Base-by-base conservation (phyloP, 495 filamentous ascomycete species). In the Hypoxylon perforatum region DNA sequence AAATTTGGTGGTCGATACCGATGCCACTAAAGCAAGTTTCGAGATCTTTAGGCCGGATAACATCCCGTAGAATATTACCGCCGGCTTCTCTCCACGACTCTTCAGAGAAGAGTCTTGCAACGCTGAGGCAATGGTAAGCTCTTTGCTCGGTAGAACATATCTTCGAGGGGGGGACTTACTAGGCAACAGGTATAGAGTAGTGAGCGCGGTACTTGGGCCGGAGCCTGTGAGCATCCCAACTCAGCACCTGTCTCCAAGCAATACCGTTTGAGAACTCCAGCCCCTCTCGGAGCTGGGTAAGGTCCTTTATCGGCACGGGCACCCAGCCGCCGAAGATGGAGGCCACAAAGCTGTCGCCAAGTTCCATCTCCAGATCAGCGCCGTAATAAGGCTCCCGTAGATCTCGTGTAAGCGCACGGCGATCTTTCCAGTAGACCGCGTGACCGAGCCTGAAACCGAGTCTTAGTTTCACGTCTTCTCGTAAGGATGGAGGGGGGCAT, bases 381-480 rank as follows among this genome's bases (percentile, higher is more conserved):
- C 76, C 78, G 53, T 77, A 80, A 57, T 71, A 80, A 0, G 78
- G 78, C 50, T 80, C 78, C 4, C 61, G 71, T 36, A 80, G 59
- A 17, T 68, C 61, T 18, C 57, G 49, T 36, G 72, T 77, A 10
- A 74, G 52, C 14, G 76, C 69, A 1, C 78, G 73, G 8, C 70
- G 61, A 50, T 80, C 73, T 52, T 67, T 67, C 78, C 78, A 78
- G 69, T 80, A 80, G 22, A 74, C 58, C 11, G 65, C 76, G 47
- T 80, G 78, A 0, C 75, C 78, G 10, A 78, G 65, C 57, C 76
- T 80, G 28, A 17, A 53, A n/a, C 8, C 35, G 11, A 17, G 28
- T 21, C 28, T 33, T 33, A 10, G 39, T 71, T 41, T 19, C 25
- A 0, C 8, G 22, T 55, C n/a, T 3, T 25, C 42, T 10, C 9